Base-by-base conservation (phyloP, 805 yeast genomes). In the Candida dendrica region DNA sequence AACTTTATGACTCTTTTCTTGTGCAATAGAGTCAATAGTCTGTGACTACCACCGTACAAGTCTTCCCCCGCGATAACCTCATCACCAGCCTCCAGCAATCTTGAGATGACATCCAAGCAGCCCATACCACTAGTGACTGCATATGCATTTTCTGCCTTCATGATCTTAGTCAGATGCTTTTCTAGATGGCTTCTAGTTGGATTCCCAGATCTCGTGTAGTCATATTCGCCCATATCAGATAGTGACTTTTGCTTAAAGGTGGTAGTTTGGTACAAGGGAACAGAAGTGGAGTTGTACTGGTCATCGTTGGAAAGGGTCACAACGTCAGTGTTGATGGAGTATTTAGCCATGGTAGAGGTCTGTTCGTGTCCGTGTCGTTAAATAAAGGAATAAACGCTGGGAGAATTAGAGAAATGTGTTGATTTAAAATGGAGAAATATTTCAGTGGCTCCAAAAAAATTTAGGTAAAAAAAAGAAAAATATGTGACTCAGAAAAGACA, bases 41-140 rank as follows among this genome's bases (percentile, higher is more conserved):
- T 74, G 63, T 90, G 85, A 29, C 95, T 83, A 29, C 98, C 98
- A 41, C 98, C 98, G 58, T 90, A 90, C 48, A 90, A 73, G 59
- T 90, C 98, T 59, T 86, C 93, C 41, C 98, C 98, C 5, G 96
- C 95, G 50, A 90, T 77, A 29, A 90, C 90, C 60, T 86, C 88
- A 58, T 85, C 95, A n/a, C 90, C 89, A 1, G 95, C 91, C 33
- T 53, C 54, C 47, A 89, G 69, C 39, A 84, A 66, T 36, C 95
- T 74, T 34, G 85, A 74, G 43, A 90, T 82, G 26, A 88, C 90
- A 58, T 91, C 97, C 47, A 87, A 68, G 42, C 95, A 89, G 3
- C 95, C 83, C 98, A 90, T 90, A 20, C 98, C 98, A 38, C 89
- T 78, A 38, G 89, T 78, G 10, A 89, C 95, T 4, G 95, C 95